Evolutionary conservation across 495 filamentous ascomycete species (phyloP), one percentile per base, ranked within the genome.

Genomic region (Cudoniella acicularis): DNA sequence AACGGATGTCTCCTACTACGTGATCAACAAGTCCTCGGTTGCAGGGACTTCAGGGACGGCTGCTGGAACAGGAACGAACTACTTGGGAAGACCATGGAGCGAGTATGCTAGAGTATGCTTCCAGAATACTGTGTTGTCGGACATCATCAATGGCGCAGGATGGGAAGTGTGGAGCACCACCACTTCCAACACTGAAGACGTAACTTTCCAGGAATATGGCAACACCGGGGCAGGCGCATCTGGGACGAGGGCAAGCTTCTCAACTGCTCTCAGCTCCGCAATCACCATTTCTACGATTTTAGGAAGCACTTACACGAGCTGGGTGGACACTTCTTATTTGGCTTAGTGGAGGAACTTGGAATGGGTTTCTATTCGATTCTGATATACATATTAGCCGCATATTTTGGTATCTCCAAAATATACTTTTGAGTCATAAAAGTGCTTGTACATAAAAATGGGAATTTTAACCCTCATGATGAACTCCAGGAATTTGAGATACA

Each of bases 1-100:
- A 41, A 69, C 69, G 23, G 78, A 84, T 60, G 58, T 69, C 18
- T 78, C 74, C 26, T 87, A 81, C 69, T 88, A 84, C 59, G 78
- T 89, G 54, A 82, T 88, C 72, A 83, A 83, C 72, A 79, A 79
- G 61, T 79, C 73, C 61, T 69, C 64, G 22, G 67, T 82, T 21
- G 22, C 47, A 36, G 41, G 43, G 3, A 26, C 40, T 47, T n/a
- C 10, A 1, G 41, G 47, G 42, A 3, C 27, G 23, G 77, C 65
- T 41, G 68, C 81, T 36, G 21, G 72, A 2, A 60, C 66, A 10
- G 85, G 83, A 3, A 73, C 76, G 24, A 81, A 77, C 51, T 87
- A 84, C 63, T 76, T 89, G 2, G 86, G 86, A 6, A 77, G 85
- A n/a, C 87, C 86, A 17, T 89, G 85, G 85, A 69, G 75, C 10